phyloP scores from a whole-genome alignment of 1,284 basidiomycete species.

The Ustilago xerochloae region DNA sequence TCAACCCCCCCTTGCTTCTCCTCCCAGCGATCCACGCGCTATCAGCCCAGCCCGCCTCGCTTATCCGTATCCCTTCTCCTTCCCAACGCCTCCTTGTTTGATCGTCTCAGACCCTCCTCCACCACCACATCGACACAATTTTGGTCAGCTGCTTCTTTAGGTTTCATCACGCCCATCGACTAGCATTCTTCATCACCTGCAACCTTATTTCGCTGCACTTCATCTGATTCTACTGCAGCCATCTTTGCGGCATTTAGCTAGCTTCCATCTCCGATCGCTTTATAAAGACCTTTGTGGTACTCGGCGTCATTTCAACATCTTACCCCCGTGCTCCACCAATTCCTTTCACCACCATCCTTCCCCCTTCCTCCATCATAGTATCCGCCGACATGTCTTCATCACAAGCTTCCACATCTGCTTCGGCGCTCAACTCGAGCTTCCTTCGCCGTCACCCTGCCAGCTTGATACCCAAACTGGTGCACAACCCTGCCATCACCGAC shows the following conservation, averaged over 20 bases:
- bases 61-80: conserved; percentile 9
- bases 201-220: conserved; percentile 38
- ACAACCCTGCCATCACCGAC: conserved; percentile 66
- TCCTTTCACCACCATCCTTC: not conserved
- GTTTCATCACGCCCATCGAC: not conserved
- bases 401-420: conserved; percentile 46
- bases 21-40: conserved; percentile 34
- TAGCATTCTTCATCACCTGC: conserved; percentile 2
- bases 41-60: conserved; percentile 32
- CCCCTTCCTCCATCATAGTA: conserved; percentile 1
- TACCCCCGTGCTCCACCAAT: not conserved
- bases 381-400: conserved; percentile 37
- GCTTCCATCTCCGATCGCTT: conserved; percentile 42
- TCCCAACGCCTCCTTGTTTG: conserved; percentile 25
- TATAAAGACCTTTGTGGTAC: conserved; percentile 17
- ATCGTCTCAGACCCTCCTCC: conserved; percentile 5
- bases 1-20: conserved; percentile 37
- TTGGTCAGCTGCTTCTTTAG: not conserved
- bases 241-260: conserved; percentile 14
- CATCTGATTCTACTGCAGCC: conserved; percentile 15
- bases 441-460: conserved; percentile 65
- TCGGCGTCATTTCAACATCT: conserved; percentile 7
- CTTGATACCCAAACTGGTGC: conserved; percentile 63
- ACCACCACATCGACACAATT: not conserved
- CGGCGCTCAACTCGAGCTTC: conserved; percentile 49